Percentiles rank a stretch among this genome's conserved stretches.
phyloP scores from a whole-genome alignment of 345 rosid genomes.

The Carallia brachiata region DNA sequence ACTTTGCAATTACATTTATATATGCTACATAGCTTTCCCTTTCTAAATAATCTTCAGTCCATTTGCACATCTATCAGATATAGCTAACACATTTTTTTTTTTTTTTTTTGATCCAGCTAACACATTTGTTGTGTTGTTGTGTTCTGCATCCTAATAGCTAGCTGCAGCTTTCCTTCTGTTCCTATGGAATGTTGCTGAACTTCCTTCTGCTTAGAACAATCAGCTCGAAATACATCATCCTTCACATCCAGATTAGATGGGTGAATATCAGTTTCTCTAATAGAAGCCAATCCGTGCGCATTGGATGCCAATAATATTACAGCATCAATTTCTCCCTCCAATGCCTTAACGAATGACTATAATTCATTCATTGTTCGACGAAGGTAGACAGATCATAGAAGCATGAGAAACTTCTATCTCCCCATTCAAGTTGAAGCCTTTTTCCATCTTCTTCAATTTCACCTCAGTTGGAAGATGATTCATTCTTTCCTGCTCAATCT shows the following conservation, averaged over 20 bases:
- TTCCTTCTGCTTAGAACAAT: too few species aligned
- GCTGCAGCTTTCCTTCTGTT: too few species aligned
- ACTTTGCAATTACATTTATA: too few species aligned
- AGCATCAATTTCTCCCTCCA: conserved; percentile 69
- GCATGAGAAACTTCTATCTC: conserved; percentile 86
- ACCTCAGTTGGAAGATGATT: conserved; percentile 41
- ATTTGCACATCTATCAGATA: too few species aligned
- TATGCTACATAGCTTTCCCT: too few species aligned
- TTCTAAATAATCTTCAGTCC: too few species aligned
- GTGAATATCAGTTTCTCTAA: conserved; percentile 15
- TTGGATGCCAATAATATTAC: conserved; percentile 44
- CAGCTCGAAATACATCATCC: not conserved
- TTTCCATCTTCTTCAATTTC: conserved; percentile 57
- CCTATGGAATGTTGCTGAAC: too few species aligned
- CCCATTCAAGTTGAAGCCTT: conserved; percentile 48
- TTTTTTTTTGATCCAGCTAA: too few species aligned
- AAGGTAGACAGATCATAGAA: conserved; percentile 65
- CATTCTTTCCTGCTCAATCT: conserved; percentile 82
- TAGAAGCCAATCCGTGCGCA: conserved; percentile 26
- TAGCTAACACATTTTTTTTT: too few species aligned
- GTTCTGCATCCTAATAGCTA: too few species aligned
- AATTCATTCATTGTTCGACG: conserved; percentile 64
- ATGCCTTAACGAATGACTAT: conserved; percentile 52
- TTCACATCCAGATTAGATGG: conserved; percentile 20
- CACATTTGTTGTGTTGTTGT: too few species aligned